Conservation (phyloP, 352 stramenopile species). For the Globisporangium iwayamae region DNA sequence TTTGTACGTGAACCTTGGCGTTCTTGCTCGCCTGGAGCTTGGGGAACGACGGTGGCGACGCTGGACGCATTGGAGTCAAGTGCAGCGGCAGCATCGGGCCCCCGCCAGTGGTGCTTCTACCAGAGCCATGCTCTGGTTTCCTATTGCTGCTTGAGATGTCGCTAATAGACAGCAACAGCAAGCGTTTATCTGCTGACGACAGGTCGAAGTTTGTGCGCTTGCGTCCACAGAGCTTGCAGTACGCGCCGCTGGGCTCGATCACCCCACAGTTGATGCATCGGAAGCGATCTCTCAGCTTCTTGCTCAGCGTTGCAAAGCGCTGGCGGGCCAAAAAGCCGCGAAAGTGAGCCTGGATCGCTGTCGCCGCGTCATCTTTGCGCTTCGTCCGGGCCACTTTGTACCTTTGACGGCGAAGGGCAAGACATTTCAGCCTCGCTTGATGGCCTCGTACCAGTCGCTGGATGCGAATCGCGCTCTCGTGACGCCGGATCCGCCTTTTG, state of each 20-base stretch:
- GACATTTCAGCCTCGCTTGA: not conserved
- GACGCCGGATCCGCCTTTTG: not conserved
- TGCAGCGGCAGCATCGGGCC: not conserved
- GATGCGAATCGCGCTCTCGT: slow-evolving; percentile 5
- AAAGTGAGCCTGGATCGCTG: slow-evolving; percentile 23
- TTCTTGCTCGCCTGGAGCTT: slow-evolving; percentile 1
- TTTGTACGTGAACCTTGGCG: not conserved
- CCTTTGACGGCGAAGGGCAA: not conserved
- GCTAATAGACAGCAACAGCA: not conserved
- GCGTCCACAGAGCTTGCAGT: slow-evolving; percentile 69
- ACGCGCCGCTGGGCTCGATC: slow-evolving; percentile 49
- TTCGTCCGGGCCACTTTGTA: not conserved
- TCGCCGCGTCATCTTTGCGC: slow-evolving; percentile 14
- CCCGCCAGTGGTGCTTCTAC: not conserved
- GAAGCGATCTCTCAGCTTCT: slow-evolving; percentile 45
- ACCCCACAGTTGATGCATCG: slow-evolving; percentile 52
- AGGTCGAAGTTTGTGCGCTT: slow-evolving; percentile 31
- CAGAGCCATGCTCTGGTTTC: not conserved
- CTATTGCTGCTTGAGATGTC: not conserved
- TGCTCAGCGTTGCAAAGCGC: slow-evolving; percentile 20
- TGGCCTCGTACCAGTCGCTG: slow-evolving; percentile 17
- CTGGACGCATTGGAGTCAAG: not conserved
- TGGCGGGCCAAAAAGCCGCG: slow-evolving; percentile 24
- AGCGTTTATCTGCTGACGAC: not conserved
- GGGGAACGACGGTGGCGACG: not conserved